Evolutionary conservation across 2,329 filamentous ascomycete species (phyloP).

Genomic region (Nemania abortiva): DNA sequence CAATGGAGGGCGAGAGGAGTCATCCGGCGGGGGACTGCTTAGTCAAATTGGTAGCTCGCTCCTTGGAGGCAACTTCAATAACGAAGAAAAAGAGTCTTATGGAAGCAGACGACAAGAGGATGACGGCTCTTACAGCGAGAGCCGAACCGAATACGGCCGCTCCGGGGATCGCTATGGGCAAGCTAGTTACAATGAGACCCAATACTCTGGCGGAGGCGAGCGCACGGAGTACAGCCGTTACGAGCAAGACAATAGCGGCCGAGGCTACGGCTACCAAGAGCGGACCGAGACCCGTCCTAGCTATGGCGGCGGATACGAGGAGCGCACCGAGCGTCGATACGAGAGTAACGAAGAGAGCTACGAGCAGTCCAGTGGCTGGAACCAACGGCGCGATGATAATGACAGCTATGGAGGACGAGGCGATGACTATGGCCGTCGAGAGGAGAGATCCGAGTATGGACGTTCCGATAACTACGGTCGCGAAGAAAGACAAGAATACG

Average conservation of each 20-base stretch:
- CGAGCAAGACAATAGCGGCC: conserved; percentile 65
- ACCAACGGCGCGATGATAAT: conserved; percentile 45
- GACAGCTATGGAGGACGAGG: conserved; percentile 46
- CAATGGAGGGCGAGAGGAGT: conserved; percentile 57
- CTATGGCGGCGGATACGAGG: conserved; percentile 43
- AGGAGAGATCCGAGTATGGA: conserved; percentile 38
- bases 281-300: conserved; percentile 29
- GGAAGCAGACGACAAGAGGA: conserved; percentile 65
- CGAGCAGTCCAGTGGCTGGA: conserved; percentile 45
- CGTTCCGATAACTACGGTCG: conserved; percentile 32
- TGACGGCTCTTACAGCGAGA: conserved; percentile 72
- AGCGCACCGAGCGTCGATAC: conserved; percentile 67
- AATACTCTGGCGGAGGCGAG: conserved; percentile 68
- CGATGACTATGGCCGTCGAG: conserved; percentile 37
- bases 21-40: conserved; percentile 76
- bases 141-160: conserved; percentile 71
- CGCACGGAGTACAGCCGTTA: conserved; percentile 72
- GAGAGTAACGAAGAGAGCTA: conserved; percentile 53
- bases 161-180: conserved; percentile 69
- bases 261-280: conserved; percentile 64
- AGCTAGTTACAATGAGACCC: conserved; percentile 70
- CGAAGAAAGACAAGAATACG: conserved; percentile 31
- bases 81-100: conserved; percentile 66
- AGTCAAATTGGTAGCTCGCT: conserved; percentile 75
- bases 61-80: conserved; percentile 71